A percentile compares a stretch with the other conserved stretches of the same genome.
phyloP scores from a whole-genome alignment of 495 filamentous ascomycete genomes.

The Venustampulla echinocandica region DNA sequence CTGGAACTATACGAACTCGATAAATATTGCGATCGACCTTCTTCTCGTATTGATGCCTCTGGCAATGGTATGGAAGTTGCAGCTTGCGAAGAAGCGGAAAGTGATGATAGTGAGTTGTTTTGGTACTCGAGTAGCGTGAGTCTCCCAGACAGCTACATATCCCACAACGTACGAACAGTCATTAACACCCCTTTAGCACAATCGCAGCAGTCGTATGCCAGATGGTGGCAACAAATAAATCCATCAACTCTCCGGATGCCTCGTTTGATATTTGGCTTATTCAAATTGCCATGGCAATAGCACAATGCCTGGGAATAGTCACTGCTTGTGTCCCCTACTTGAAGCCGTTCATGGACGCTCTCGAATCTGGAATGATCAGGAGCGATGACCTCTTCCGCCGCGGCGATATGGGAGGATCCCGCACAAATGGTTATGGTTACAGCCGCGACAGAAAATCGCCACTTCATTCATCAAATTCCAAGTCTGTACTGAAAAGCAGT shows the following conservation, averaged over 20 bases:
- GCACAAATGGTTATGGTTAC: background rate
- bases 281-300: slow-evolving; percentile 14
- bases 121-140: slow-evolving; percentile 14
- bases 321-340: slow-evolving; percentile 39
- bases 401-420: background rate
- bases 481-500: background rate
- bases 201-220: background rate
- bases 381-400: slow-evolving; percentile 27
- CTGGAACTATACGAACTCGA: background rate
- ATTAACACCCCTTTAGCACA: slow-evolving; percentile 12
- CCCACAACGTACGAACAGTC: background rate
- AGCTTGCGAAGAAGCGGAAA: slow-evolving; percentile 40
- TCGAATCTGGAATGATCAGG: slow-evolving; percentile 35
- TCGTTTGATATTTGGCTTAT: background rate
- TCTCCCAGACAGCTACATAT: background rate
- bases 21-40: slow-evolving; percentile 56
- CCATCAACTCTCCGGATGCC: background rate
- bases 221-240: background rate
- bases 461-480: background rate
- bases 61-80: slow-evolving; percentile 43
- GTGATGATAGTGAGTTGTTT: slow-evolving; percentile 38
- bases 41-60: slow-evolving; percentile 49
- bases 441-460: background rate
- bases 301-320: slow-evolving; percentile 31
- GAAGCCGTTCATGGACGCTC: slow-evolving; percentile 37